phyloP scores from a whole-genome alignment of 2,329 filamentous ascomycete species.

The Paracoccidioides lutzii region DNA sequence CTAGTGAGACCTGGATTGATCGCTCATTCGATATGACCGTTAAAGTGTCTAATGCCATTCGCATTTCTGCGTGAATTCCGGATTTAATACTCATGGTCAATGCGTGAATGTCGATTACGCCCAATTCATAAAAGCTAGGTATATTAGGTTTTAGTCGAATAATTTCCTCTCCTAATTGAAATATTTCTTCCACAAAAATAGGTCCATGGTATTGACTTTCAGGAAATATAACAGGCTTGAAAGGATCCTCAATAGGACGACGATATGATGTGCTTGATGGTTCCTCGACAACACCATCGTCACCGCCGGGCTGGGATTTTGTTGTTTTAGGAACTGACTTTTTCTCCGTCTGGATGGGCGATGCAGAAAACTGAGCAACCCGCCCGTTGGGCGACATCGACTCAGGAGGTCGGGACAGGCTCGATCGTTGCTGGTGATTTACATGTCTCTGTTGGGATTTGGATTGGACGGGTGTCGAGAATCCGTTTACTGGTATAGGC shows the following conservation, averaged over 20 bases:
- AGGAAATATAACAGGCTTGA: constrained; percentile 35
- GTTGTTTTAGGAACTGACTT: constrained; percentile 9
- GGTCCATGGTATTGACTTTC: constrained; percentile 55
- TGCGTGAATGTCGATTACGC: constrained; percentile 79
- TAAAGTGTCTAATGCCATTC: constrained; percentile 75
- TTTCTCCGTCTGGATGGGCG: constrained; percentile 11
- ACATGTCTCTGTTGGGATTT: constrained; percentile 21
- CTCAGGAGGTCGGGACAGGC: constrained; percentile 17
- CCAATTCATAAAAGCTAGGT: constrained; percentile 63
- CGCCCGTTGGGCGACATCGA: constrained; percentile 15
- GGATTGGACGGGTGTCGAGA: constrained; percentile 25
- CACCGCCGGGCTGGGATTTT: constrained; percentile 8
- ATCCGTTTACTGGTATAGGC: constrained; percentile 26
- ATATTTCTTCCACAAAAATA: constrained; percentile 53
- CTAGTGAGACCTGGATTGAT: constrained; percentile 52
- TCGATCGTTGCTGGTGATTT: constrained; percentile 16
- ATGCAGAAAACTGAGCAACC: constrained; percentile 4
- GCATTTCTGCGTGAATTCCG: constrained; percentile 79
- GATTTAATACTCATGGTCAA: constrained; percentile 82
- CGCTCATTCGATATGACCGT: constrained; percentile 55
- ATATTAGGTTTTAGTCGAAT: constrained; percentile 58
- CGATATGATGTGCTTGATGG: constrained; percentile 3
- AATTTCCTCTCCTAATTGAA: constrained; percentile 53
- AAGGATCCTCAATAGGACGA: constrained; percentile 24
- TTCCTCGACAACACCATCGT: constrained; percentile 3